These are phyloP conservation scores for Trifolium dubium DNA, from an alignment of 306 rosid species.

Conservation along the genomic window DNA sequence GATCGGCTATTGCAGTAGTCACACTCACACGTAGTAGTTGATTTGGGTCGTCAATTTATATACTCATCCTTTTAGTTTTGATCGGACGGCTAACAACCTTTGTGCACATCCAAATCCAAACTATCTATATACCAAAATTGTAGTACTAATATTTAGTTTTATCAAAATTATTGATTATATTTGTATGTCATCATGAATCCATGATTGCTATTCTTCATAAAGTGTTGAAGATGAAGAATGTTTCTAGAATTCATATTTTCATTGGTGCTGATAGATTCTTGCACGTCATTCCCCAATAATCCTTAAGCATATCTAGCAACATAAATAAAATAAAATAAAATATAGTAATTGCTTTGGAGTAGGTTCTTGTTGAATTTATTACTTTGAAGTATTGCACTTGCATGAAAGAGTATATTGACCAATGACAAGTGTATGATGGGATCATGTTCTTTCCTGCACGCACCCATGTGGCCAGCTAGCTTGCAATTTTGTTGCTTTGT, in stretches of 20 bases:
- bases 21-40: too few relatives aligned
- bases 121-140: too few relatives aligned
- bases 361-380: constrained; percentile 36
- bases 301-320: constrained; percentile 1
- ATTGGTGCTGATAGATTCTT: constrained; percentile 27
- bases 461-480: constrained; percentile 48
- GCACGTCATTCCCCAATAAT: constrained; percentile 30
- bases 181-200: not conserved
- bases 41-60: too few relatives aligned
- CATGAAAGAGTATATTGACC: constrained; percentile 22
- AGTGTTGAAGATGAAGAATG: constrained; percentile 35
- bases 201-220: not conserved
- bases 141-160: too few relatives aligned
- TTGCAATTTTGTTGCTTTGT: constrained; percentile 3
- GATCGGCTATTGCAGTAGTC: too few relatives aligned
- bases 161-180: too few relatives aligned
- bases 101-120: too few relatives aligned
- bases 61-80: too few relatives aligned
- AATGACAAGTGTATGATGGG: constrained; percentile 37
- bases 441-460: constrained; percentile 37
- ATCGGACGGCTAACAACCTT: too few relatives aligned
- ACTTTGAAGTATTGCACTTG: constrained; percentile 34
- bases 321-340: not conserved
- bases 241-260: not conserved
- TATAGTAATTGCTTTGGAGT: constrained; percentile 16